phyloP scores from a whole-genome alignment of 305 asterid genomes.

The Solanum hybrid region DNA sequence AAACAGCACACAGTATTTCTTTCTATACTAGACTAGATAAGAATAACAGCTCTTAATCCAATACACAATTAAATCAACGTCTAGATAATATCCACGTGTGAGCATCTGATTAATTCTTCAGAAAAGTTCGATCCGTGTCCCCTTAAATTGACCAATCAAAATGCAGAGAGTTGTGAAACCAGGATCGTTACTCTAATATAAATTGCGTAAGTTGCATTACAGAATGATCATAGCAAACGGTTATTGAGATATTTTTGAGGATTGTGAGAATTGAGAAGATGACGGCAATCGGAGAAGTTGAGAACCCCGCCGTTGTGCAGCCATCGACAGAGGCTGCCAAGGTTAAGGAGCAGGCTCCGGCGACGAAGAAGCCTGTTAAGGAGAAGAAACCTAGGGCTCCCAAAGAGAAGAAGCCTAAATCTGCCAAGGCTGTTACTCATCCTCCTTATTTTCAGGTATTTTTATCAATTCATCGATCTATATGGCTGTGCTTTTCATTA shows the following conservation, averaged over 20 bases:
- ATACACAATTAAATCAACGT: constrained; percentile 20
- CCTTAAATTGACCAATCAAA: constrained; percentile 26
- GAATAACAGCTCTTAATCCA: constrained; percentile 26
- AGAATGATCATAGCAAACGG: neutral
- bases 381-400: constrained; percentile 41
- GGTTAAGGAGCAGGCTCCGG: constrained; percentile 7
- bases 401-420: constrained; percentile 34
- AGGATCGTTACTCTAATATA: constrained; percentile 25
- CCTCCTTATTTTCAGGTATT: constrained; percentile 62
- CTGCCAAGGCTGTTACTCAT: constrained; percentile 45
- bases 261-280: constrained; percentile 16
- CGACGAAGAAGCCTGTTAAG: constrained; percentile 24
- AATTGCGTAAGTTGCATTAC: constrained; percentile 2
- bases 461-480: neutral
- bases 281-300: constrained; percentile 30
- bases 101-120: neutral
- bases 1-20: neutral
- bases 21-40: constrained; percentile 20
- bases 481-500: neutral
- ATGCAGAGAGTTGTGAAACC: neutral
- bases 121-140: constrained; percentile 16
- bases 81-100: constrained; percentile 17
- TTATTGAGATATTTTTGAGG: neutral
- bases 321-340: constrained; percentile 12
- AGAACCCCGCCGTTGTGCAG: constrained; percentile 17